Percentiles rank a stretch among this genome's conserved stretches.
These are phyloP conservation scores for Tetracladium maxilliforme DNA, from an alignment of 2,329 filamentous ascomycete species.

Conservation along the genomic window DNA sequence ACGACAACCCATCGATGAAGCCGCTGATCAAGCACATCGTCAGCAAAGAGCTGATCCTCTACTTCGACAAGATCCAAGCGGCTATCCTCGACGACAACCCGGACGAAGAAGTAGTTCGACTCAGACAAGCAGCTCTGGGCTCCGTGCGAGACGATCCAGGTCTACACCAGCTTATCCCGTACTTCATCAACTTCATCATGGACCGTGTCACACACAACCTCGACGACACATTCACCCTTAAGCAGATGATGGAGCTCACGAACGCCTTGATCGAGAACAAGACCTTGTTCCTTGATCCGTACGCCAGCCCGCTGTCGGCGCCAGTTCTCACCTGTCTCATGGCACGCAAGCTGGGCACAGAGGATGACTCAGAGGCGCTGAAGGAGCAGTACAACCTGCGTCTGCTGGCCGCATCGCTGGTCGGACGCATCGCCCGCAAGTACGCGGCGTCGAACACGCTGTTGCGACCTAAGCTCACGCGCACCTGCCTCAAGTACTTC, in stretches of 20 bases:
- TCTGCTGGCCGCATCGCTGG: slow-evolving; percentile 69
- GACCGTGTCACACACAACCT: slow-evolving; percentile 92
- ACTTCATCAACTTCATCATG: slow-evolving; percentile 90
- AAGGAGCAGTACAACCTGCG: slow-evolving; percentile 65
- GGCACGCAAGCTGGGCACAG: slow-evolving; percentile 60
- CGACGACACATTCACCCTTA: slow-evolving; percentile 77
- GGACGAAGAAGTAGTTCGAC: slow-evolving; percentile 56
- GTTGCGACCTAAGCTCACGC: slow-evolving; percentile 73
- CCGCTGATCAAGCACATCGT: slow-evolving; percentile 92
- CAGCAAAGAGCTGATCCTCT: slow-evolving; percentile 88
- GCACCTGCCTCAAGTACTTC: slow-evolving; percentile 88
- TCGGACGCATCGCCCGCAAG: slow-evolving; percentile 65
- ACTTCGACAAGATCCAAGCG: slow-evolving; percentile 88
- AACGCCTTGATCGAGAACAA: slow-evolving; percentile 74
- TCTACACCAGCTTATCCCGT: slow-evolving; percentile 87
- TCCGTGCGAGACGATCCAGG: slow-evolving; percentile 82
- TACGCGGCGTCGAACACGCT: slow-evolving; percentile 71
- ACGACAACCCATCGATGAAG: slow-evolving; percentile 72
- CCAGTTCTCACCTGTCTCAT: slow-evolving; percentile 86
- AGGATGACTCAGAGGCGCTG: slow-evolving; percentile 32
- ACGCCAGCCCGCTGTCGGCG: slow-evolving; percentile 55
- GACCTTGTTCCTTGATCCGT: slow-evolving; percentile 56
- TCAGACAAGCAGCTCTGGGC: slow-evolving; percentile 72
- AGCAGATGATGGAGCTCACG: slow-evolving; percentile 84
- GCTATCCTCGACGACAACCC: slow-evolving; percentile 80